Evolutionary conservation across 805 yeast species (phyloP), one percentile per base, ranked within the genome.

Genomic region (Hanseniaspora jakobsenii): DNA sequence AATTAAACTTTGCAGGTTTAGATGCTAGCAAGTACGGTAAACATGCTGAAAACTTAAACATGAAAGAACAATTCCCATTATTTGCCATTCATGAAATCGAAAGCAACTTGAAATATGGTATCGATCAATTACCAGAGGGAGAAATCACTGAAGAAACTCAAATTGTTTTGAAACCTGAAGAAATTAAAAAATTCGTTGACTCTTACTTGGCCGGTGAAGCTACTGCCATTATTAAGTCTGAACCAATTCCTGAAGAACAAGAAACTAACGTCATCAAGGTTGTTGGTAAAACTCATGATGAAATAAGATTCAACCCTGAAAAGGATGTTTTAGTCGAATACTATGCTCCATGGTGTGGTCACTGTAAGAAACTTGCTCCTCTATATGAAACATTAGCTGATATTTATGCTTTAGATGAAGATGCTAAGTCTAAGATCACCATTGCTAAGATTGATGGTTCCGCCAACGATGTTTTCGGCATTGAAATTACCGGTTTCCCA

Each of bases 271-370:
- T 81, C 37, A 67, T 69, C 60, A 79, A 75, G 57, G 71, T 89
- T 53, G 96, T 89, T 49, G 94, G 85, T 53, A 73, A 77, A 66
- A 84, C 77, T 58, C 91, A 84, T 65, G 80, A 81, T 40, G 75
- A 71, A 27, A 65, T 84, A 48, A 72, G 84, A 43, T 63, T 63
- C 24, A 77, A 78, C 55, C 57, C 59, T 42, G 57, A 52, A 17
- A 80, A 77, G 66, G 89, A 81, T 59, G 78, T 82, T 29, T 65
- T 87, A 47, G 94, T 89, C 47, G 82, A 84, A 68, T 89, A 87
- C 66, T 87, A 83, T 59, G 96, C 97, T 38, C 93, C 94, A 66
- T 87, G 95, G 95, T 86, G 95, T 70, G 93, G 95, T 37, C 95
- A 86, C 71, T 85, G 95, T 71, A 85, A 84, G 71, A 82, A 74